Percentiles rank a stretch among this genome's conserved stretches.
These are phyloP conservation scores for Cercis canadensis DNA, from an alignment of 306 rosid species.

Conservation along the genomic window DNA sequence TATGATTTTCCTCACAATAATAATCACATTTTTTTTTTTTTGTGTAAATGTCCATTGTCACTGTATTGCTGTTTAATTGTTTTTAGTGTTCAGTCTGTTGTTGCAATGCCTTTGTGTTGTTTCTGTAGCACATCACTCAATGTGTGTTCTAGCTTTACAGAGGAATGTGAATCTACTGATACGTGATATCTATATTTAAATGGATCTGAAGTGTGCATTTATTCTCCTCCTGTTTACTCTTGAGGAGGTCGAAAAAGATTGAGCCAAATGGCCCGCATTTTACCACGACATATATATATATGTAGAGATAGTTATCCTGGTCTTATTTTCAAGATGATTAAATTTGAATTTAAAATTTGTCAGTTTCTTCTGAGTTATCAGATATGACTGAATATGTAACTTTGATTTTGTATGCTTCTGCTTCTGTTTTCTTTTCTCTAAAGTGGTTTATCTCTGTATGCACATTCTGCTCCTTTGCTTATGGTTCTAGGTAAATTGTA, in stretches of 20 bases:
- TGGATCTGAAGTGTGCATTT: constrained; percentile 1
- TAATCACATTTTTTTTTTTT: no score
- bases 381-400: neutral
- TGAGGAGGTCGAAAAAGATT: neutral
- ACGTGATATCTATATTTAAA: neutral
- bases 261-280: no score
- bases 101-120: neutral
- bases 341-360: neutral
- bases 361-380: neutral
- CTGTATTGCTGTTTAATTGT: neutral
- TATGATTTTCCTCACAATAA: neutral
- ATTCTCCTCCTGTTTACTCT: neutral
- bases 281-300: no score
- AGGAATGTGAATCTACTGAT: neutral
- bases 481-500: neutral
- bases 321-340: neutral
- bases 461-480: no score
- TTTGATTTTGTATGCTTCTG: neutral
- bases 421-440: neutral
- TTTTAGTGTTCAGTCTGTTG: neutral
- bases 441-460: no score
- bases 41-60: neutral
- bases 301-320: neutral
- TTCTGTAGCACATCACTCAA: neutral
- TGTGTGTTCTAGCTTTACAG: neutral